Evolutionary conservation across 106 monocot genomes (phyloP), one percentile per base, ranked within the genome.

Genomic region (Dendrobium nobile): DNA sequence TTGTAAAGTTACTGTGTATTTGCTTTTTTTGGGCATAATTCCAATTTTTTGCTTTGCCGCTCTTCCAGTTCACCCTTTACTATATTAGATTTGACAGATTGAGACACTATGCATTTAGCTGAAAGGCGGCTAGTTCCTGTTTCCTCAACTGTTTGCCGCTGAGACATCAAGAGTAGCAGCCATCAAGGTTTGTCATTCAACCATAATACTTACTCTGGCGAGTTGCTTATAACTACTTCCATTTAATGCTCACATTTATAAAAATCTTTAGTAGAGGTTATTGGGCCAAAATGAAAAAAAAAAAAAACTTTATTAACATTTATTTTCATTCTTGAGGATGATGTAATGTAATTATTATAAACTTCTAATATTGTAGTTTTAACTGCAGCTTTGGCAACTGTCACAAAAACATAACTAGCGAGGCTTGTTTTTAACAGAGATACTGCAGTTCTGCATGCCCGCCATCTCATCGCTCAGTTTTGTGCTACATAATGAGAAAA

Each of bases 31-130:
- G 37, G 3, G 37, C 37, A 37, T 37, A 37, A 37, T 37, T 37
- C 37, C 37, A 37, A 37, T n/a, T 65, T 17, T 65, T 1, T 65
- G 6, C 1, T 7, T 65, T n/a, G 65, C n/a, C 20, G 6, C n/a
- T 20, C n/a, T 65, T 65, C 65, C 65, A 75, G 18, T 19, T 1
- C 18, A 7, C 1, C 86, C 87, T 90, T 91, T 72, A 89, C 85
- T 75, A 56, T 80, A 4, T 78, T 79, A 98, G 94, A 94, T 75
- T 67, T 94, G 77, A 92, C 94, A 83, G 89, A 94, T 85, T 94
- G 97, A 24, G 87, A 91, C 82, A 92, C 92, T 47, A 79, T 98
- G 77, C 97, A 98, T 88, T 86, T 98, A 79, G 97, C 92, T 85
- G 90, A 82, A 78, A 87, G 89, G 67, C 94, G 89, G 51, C 86